Conservation (phyloP, 352 stramenopile genomes). For the Pythium dissotocum region DNA sequence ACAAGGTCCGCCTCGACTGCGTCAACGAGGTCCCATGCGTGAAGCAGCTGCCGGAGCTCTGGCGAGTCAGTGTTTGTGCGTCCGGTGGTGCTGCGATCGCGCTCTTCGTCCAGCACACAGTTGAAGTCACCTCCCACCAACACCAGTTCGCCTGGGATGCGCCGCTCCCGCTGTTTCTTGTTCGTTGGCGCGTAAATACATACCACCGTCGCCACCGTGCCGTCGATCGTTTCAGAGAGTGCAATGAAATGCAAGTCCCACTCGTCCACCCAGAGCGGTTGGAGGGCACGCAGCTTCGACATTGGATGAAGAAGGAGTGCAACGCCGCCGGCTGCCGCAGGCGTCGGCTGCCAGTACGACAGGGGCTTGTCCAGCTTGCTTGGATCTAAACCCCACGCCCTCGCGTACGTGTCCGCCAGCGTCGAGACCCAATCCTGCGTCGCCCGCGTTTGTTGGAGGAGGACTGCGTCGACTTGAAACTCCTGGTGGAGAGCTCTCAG, state of each 20-base stretch:
- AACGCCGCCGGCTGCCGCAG: background rate
- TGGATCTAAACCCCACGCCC: conserved; percentile 4
- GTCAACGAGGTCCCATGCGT: no score
- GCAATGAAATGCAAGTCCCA: conserved; percentile 9
- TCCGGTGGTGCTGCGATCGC: background rate
- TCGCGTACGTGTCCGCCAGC: background rate
- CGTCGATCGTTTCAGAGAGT: background rate
- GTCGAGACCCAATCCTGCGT: background rate
- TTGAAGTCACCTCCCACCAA: conserved; percentile 19
- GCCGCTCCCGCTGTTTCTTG: background rate
- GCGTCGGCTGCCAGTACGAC: conserved; percentile 13
- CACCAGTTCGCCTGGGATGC: background rate
- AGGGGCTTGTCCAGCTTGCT: background rate
- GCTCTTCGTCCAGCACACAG: background rate
- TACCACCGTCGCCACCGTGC: background rate
- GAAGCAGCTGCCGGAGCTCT: background rate
- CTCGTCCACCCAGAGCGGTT: background rate
- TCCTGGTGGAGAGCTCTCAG: background rate
- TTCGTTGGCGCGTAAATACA: conserved; percentile 18
- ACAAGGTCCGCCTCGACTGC: background rate
- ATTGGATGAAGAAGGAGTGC: conserved; percentile 11
- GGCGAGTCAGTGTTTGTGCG: background rate
- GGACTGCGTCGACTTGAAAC: background rate
- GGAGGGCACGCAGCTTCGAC: background rate
- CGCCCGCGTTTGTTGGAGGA: conserved; percentile 11